A percentile compares a stretch with the other conserved stretches of the same genome.
These are phyloP conservation scores for Ascoidea tarda DNA, from an alignment of 805 yeast species.

Conservation along the genomic window DNA sequence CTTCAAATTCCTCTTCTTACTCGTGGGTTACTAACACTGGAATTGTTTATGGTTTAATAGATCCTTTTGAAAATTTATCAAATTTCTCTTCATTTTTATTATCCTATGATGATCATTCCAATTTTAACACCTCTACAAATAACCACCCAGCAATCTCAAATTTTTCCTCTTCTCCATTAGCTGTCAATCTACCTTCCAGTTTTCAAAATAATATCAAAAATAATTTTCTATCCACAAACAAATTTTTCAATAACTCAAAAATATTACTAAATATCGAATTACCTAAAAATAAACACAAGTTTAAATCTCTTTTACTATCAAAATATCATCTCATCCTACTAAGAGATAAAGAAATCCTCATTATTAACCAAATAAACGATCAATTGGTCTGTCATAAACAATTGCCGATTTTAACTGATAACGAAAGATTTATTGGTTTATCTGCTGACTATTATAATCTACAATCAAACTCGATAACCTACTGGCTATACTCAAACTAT, in stretches of 20 bases:
- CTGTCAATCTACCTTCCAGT: no score
- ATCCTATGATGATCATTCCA: no score
- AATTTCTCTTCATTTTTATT: no score
- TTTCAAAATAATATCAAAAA: background rate
- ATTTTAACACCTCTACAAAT: no score
- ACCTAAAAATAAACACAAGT: slow-evolving; percentile 19
- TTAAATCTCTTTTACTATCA: slow-evolving; percentile 30
- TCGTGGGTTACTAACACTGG: slow-evolving; percentile 37
- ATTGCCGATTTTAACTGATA: slow-evolving; percentile 18
- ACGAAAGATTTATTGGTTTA: slow-evolving; percentile 29
- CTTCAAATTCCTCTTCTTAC: slow-evolving; percentile 16
- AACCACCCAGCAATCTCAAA: no score
- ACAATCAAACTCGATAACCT: slow-evolving; percentile 25
- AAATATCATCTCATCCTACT: slow-evolving; percentile 40
- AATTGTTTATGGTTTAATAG: slow-evolving; percentile 16
- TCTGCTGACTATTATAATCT: slow-evolving; percentile 31
- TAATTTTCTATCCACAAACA: background rate
- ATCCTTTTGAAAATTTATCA: background rate
- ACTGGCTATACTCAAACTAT: slow-evolving; percentile 56
- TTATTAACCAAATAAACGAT: slow-evolving; percentile 38
- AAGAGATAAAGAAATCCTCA: slow-evolving; percentile 25
- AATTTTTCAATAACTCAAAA: slow-evolving; percentile 21
- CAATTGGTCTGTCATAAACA: slow-evolving; percentile 28
- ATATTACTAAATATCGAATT: slow-evolving; percentile 26
- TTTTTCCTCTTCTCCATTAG: no score